A percentile compares a stretch with the other conserved stretches of the same genome.
Evolutionary conservation across 768 basidiomycete genomes (phyloP).

Genomic region (Cyclocybe cylindracea): DNA sequence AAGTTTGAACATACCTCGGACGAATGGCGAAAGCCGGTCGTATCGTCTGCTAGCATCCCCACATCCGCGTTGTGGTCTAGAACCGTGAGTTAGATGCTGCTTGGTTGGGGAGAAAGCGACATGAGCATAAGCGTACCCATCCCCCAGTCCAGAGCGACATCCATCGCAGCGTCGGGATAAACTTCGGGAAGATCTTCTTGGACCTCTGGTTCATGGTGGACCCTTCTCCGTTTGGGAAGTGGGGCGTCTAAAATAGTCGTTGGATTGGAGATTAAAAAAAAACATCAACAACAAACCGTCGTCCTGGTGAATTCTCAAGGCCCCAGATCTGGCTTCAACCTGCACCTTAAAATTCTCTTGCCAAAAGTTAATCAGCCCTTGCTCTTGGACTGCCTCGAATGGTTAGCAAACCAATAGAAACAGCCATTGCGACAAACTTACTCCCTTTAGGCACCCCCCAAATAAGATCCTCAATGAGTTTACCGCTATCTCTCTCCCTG

Average conservation of each 20-base stretch:
- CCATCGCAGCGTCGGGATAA: slow-evolving; percentile 4
- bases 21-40: slow-evolving; percentile 31
- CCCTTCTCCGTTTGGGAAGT: slow-evolving; percentile 50
- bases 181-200: slow-evolving; percentile 10
- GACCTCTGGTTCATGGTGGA: slow-evolving; percentile 13
- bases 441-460: slow-evolving; percentile 68
- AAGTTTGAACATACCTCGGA: slow-evolving; percentile 52
- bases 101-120: not conserved
- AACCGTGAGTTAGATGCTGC: not conserved
- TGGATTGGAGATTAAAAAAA: not conserved
- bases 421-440: slow-evolving; percentile 32
- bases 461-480: slow-evolving; percentile 60
- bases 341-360: slow-evolving; percentile 68
- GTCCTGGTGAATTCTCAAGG: slow-evolving; percentile 35
- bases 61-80: slow-evolving; percentile 12
- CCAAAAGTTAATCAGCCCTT: slow-evolving; percentile 75
- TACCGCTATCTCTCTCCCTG: slow-evolving; percentile 53
- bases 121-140: slow-evolving; percentile 9
- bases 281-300: slow-evolving; percentile 7
- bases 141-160: slow-evolving; percentile 15
- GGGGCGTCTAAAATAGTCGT: slow-evolving; percentile 32
- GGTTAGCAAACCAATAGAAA: not conserved
- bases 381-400: slow-evolving; percentile 55
- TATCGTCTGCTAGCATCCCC: slow-evolving; percentile 15
- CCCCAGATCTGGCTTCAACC: slow-evolving; percentile 59